These are phyloP conservation scores for Rhododendron kiyosumense DNA, from an alignment of 148 eudicot genomes.

Conservation along the genomic window DNA sequence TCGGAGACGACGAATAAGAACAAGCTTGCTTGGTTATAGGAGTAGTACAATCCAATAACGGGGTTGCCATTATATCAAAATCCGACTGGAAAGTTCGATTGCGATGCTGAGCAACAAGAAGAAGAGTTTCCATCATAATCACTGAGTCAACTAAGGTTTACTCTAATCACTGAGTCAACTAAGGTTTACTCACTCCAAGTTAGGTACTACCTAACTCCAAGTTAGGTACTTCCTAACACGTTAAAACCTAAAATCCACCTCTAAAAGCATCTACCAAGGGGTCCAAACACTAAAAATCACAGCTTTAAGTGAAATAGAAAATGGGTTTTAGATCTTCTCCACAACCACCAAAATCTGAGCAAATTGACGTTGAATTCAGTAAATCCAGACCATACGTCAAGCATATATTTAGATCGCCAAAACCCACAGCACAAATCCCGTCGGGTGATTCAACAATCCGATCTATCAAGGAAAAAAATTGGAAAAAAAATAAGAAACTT, in stretches of 20 bases:
- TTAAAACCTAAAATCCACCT: conserved; percentile 9
- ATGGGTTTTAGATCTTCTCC: conserved; percentile 35
- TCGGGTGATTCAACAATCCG: conserved; percentile 11
- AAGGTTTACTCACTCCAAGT: no score
- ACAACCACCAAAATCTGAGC: conserved; percentile 46
- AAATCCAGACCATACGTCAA: conserved; percentile 19
- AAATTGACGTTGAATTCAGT: conserved; percentile 25
- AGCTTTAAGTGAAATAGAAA: not conserved
- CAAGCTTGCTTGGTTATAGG: conserved; percentile 32
- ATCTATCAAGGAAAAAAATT: conserved; percentile 11
- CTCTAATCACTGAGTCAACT: no score
- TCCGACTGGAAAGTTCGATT: conserved; percentile 60
- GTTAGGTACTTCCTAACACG: not conserved
- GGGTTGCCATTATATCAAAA: conserved; percentile 47
- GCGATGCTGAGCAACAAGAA: conserved; percentile 57
- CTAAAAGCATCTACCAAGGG: conserved; percentile 1
- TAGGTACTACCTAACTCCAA: not conserved
- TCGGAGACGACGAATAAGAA: conserved; percentile 30
- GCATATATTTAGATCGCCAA: conserved; percentile 17
- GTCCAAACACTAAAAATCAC: conserved; percentile 12
- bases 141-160: not conserved
- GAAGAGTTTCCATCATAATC: conserved; percentile 57
- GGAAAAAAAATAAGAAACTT: not conserved
- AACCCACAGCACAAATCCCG: conserved; percentile 1
- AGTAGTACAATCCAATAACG: conserved; percentile 26